phyloP scores from a whole-genome alignment of 768 basidiomycete genomes.

The Boletus vermiculosoides region DNA sequence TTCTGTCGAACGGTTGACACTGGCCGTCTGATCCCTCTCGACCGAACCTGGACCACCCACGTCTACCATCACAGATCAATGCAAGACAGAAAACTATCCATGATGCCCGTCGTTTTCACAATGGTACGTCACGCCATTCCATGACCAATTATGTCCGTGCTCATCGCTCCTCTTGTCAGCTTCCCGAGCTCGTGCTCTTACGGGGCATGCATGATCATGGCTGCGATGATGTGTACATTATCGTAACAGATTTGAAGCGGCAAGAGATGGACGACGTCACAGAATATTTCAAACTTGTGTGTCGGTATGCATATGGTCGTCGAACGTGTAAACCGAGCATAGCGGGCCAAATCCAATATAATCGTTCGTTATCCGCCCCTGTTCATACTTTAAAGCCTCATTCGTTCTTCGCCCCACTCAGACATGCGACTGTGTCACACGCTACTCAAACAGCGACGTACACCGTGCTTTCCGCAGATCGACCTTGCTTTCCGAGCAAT shows the following conservation, averaged over 20 bases:
- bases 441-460: slow-evolving; percentile 65
- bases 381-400: slow-evolving; percentile 6
- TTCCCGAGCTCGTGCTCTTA: slow-evolving; percentile 76
- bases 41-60: slow-evolving; percentile 80
- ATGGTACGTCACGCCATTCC: slow-evolving; percentile 49
- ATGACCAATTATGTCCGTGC: not conserved
- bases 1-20: slow-evolving; percentile 80
- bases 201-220: slow-evolving; percentile 79
- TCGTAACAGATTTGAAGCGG: slow-evolving; percentile 75
- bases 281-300: slow-evolving; percentile 75
- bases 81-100: slow-evolving; percentile 67
- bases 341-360: slow-evolving; percentile 63
- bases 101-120: slow-evolving; percentile 80
- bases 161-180: slow-evolving; percentile 37
- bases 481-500: slow-evolving; percentile 76
- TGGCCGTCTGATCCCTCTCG: slow-evolving; percentile 72
- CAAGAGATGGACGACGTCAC: slow-evolving; percentile 81
- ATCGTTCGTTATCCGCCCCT: slow-evolving; percentile 49
- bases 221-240: slow-evolving; percentile 76
- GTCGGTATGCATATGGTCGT: slow-evolving; percentile 61
- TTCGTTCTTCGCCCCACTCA: slow-evolving; percentile 14
- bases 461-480: slow-evolving; percentile 80
- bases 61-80: slow-evolving; percentile 77
- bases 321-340: slow-evolving; percentile 61
- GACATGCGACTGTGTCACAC: slow-evolving; percentile 70